Evolutionary conservation across 2,329 filamentous ascomycete genomes (phyloP).

Genomic region (Colletotrichum sp.): DNA sequence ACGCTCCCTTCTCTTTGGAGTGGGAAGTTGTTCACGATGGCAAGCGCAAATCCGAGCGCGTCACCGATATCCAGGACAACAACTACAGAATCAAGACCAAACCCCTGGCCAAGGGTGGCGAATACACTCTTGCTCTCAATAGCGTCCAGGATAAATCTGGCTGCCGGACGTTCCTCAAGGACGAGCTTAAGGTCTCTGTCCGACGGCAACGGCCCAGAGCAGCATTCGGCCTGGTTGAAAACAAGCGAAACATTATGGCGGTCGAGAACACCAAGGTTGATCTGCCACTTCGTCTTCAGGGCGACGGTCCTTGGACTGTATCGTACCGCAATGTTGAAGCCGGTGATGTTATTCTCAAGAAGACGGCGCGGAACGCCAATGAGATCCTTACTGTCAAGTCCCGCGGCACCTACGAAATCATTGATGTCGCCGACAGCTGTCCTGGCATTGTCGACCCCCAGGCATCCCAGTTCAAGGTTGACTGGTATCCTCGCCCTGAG

Average conservation of each 20-base stretch:
- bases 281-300: constrained; percentile 84
- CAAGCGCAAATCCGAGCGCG: constrained; percentile 74
- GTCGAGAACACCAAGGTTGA: constrained; percentile 77
- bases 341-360: constrained; percentile 46
- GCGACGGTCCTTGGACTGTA: constrained; percentile 84
- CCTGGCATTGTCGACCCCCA: constrained; percentile 79
- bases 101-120: constrained; percentile 78
- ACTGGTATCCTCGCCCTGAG: constrained; percentile 83
- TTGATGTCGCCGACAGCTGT: constrained; percentile 80
- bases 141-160: constrained; percentile 86
- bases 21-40: constrained; percentile 93
- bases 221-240: constrained; percentile 85
- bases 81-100: constrained; percentile 77
- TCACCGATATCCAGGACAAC: constrained; percentile 66
- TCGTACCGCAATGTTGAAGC: constrained; percentile 73
- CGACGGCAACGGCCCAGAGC: constrained; percentile 87
- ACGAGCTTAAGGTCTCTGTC: constrained; percentile 85
- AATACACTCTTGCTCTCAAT: constrained; percentile 86
- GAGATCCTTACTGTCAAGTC: constrained; percentile 69
- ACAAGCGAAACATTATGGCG: constrained; percentile 74
- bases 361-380: constrained; percentile 64
- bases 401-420: constrained; percentile 80
- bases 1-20: constrained; percentile 86
- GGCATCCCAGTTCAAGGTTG: constrained; percentile 78
- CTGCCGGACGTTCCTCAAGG: constrained; percentile 85